Conservation (phyloP, 768 basidiomycete species). For the Podaxis carcinomalis region DNA sequence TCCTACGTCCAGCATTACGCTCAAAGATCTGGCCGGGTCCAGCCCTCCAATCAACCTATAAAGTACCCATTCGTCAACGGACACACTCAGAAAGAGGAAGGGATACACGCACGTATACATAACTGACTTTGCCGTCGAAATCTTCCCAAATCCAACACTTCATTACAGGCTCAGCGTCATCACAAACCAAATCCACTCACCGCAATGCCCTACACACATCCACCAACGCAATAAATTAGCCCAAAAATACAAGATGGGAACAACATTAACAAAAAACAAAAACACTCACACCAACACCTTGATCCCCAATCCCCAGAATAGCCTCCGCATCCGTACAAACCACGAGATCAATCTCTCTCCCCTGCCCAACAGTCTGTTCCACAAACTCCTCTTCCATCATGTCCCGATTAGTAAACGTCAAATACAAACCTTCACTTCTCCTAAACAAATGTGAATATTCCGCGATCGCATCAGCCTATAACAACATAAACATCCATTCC, state of each 20-base stretch:
- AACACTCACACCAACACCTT: slow-evolving; percentile 58
- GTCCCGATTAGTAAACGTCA: slow-evolving; percentile 57
- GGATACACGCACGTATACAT: slow-evolving; percentile 57
- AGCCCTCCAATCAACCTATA: slow-evolving; percentile 60
- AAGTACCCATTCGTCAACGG: neutral
- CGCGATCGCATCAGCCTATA: slow-evolving; percentile 73
- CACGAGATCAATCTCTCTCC: slow-evolving; percentile 66
- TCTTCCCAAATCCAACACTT: slow-evolving; percentile 32
- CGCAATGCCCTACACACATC: slow-evolving; percentile 38
- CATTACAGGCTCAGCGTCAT: neutral
- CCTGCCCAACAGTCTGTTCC: slow-evolving; percentile 48
- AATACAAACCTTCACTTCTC: slow-evolving; percentile 71
- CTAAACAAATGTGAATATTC: slow-evolving; percentile 85
- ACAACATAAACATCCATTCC: neutral
- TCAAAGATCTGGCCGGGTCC: slow-evolving; percentile 53
- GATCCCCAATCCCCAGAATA: slow-evolving; percentile 68
- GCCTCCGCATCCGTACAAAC: slow-evolving; percentile 85
- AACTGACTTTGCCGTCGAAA: slow-evolving; percentile 73
- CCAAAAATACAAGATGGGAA: neutral
- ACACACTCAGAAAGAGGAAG: neutral
- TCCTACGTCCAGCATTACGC: slow-evolving; percentile 70
- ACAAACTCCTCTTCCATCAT: slow-evolving; percentile 76
- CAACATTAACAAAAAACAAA: neutral
- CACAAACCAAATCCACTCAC: slow-evolving; percentile 27
- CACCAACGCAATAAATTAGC: neutral